Base-by-base conservation (phyloP, 1,139 yeast species). In the Trichomonascaceae sp. region DNA sequence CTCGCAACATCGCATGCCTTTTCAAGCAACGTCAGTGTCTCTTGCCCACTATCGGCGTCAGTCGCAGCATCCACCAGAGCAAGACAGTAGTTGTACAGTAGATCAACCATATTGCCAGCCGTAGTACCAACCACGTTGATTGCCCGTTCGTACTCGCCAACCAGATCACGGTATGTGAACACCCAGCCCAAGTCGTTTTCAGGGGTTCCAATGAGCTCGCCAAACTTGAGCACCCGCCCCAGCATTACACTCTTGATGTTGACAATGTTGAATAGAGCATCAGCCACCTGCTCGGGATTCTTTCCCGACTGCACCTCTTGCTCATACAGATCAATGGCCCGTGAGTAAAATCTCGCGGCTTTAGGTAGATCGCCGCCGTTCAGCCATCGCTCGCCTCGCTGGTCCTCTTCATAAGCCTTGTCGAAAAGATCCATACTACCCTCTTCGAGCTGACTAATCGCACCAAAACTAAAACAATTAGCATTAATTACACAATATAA, bases 371-470 rank as follows among this genome's bases (percentile, higher is more conserved):
- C 56, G 3, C 50, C 48, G 3, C 52, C 45, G n/a, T 39, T 41
- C 16, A 48, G 38, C 56, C 56, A 51, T 26, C 56, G 44, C 35
- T 50, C 55, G 13, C 55, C 57, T 26, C 43, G 43, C 29, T 48
- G 56, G 27, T 50, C 56, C 30, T 46, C 50, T 6, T 42, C 44
- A 3, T 44, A 44, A 3, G 54, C 56, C 4, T 40, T 41, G 14
- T 47, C 51, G 16, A 48, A 37, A 34, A 39, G 46, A 17, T 50
- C 55, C 28, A 37, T 11, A n/a, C n/a, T n/a, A n/a, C n/a, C n/a
- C n/a, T n/a, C n/a, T n/a, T n/a, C n/a, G n/a, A n/a, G n/a, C n/a
- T n/a, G n/a, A n/a, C n/a, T n/a, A n/a, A n/a, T n/a, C n/a, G n/a
- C n/a, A n/a, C n/a, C n/a, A n/a, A n/a, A n/a, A n/a, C n/a, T n/a